These are phyloP conservation scores for Citrus cavaleriei DNA, from an alignment of 345 rosid genomes.

Conservation along the genomic window DNA sequence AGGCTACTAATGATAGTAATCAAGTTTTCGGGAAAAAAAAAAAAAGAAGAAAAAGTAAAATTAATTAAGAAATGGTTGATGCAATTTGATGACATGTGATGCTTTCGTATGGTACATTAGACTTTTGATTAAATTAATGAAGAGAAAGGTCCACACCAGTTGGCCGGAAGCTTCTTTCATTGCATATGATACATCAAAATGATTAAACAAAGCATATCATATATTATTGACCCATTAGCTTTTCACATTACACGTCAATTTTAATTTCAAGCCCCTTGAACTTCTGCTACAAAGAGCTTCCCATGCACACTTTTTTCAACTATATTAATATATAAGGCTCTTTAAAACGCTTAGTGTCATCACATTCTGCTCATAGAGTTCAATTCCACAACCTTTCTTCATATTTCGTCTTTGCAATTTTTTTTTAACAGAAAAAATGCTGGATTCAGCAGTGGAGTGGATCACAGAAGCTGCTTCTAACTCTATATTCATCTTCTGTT, in stretches of 20 bases:
- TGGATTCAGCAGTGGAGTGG: conserved; percentile 29
- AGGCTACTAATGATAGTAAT: too few species aligned
- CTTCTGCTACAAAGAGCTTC: conserved; percentile 26
- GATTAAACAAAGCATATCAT: not conserved
- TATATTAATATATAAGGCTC: not conserved
- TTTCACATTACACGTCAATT: conserved; percentile 26
- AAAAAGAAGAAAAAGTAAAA: too few species aligned
- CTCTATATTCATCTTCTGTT: conserved; percentile 43
- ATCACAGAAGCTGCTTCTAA: conserved; percentile 38
- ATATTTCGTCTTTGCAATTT: not conserved
- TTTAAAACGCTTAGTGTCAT: not conserved
- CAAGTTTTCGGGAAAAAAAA: too few species aligned
- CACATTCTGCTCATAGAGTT: not conserved
- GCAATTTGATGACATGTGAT: not conserved
- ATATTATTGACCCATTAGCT: conserved; percentile 11
- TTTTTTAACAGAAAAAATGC: conserved; percentile 13
- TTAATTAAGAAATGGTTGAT: not conserved
- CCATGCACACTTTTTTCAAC: conserved; percentile 11
- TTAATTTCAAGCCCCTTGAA: not conserved
- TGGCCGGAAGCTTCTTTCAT: conserved; percentile 16
- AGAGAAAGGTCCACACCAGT: not conserved
- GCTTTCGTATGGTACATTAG: not conserved
- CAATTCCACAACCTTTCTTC: not conserved
- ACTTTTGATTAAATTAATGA: not conserved
- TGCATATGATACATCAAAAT: not conserved